phyloP scores from a whole-genome alignment of 768 basidiomycete species.

The Termitomyces sp. region DNA sequence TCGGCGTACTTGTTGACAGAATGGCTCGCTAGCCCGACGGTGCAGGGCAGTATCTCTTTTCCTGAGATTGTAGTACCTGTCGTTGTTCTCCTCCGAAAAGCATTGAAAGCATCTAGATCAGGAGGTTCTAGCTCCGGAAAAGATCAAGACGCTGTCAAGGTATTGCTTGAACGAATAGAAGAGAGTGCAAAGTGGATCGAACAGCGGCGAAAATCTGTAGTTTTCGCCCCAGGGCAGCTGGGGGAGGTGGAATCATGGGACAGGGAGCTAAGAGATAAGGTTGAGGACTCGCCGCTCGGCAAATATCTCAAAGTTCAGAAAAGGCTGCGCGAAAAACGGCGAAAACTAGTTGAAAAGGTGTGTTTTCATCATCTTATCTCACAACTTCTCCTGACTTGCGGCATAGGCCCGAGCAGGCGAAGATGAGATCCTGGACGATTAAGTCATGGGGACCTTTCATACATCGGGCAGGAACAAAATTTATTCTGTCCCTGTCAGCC shows the following conservation, averaged over 20 bases:
- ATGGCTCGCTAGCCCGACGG: constrained; percentile 64
- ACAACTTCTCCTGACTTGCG: constrained; percentile 13
- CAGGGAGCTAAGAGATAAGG: constrained; percentile 42
- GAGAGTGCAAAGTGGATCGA: constrained; percentile 80
- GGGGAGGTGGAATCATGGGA: constrained; percentile 74
- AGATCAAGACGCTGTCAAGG: constrained; percentile 61
- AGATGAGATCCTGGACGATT: constrained; percentile 59
- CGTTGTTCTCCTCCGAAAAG: constrained; percentile 62
- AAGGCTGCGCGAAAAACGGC: constrained; percentile 74
- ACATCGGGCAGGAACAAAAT: neutral
- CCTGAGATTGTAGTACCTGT: constrained; percentile 88
- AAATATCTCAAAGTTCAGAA: constrained; percentile 77
- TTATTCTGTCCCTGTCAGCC: neutral
- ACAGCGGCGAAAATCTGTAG: constrained; percentile 58
- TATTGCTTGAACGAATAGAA: constrained; percentile 82
- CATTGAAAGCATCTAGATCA: constrained; percentile 58
- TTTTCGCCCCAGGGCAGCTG: constrained; percentile 71
- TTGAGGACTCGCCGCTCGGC: constrained; percentile 72
- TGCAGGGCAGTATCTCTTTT: constrained; percentile 87
- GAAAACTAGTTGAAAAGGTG: constrained; percentile 72
- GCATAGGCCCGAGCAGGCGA: constrained; percentile 65
- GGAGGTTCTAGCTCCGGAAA: constrained; percentile 36
- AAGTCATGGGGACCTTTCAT: neutral
- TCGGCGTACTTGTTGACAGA: constrained; percentile 72
- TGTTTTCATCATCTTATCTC: constrained; percentile 8